Percentiles rank a stretch among this genome's conserved stretches.
phyloP scores from a whole-genome alignment of 2,329 filamentous ascomycete genomes.

The Ophiostoma populinum region DNA sequence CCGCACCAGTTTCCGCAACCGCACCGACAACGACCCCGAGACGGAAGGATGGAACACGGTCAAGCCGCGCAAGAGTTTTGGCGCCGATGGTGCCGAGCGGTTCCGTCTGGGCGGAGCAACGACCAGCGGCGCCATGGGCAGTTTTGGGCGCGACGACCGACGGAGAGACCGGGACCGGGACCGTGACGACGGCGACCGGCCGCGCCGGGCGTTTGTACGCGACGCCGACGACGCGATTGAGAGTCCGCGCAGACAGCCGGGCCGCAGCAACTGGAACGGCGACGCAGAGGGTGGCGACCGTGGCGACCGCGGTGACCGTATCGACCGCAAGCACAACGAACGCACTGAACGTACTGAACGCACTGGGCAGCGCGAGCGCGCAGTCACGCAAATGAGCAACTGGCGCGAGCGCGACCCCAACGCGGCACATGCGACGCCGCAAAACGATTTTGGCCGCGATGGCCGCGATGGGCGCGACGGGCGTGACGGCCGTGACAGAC shows the following conservation, averaged over 20 bases:
- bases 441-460: conserved; percentile 13
- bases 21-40: conserved; percentile 39
- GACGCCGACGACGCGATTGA: conserved; percentile 29
- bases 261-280: conserved; percentile 44
- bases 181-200: conserved; percentile 24
- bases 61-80: conserved; percentile 58
- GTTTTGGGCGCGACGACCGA: conserved; percentile 41
- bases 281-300: conserved; percentile 14
- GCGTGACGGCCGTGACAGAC: conserved; percentile 35
- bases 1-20: conserved; percentile 31
- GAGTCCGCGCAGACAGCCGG: conserved; percentile 23
- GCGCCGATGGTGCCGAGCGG: conserved; percentile 53
- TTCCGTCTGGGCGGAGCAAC: conserved; percentile 25
- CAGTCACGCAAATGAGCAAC: conserved; percentile 41
- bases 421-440: no score
- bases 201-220: conserved; percentile 14
- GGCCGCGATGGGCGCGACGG: background rate
- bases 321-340: conserved; percentile 14
- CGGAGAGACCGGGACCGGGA: conserved; percentile 30
- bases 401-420: conserved; percentile 38
- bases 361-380: conserved; percentile 30
- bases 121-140: conserved; percentile 24
- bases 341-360: conserved; percentile 12
- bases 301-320: conserved; percentile 11
- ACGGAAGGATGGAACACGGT: conserved; percentile 59